phyloP scores from a whole-genome alignment of 2,329 filamentous ascomycete genomes.

The Penicillium sp. region DNA sequence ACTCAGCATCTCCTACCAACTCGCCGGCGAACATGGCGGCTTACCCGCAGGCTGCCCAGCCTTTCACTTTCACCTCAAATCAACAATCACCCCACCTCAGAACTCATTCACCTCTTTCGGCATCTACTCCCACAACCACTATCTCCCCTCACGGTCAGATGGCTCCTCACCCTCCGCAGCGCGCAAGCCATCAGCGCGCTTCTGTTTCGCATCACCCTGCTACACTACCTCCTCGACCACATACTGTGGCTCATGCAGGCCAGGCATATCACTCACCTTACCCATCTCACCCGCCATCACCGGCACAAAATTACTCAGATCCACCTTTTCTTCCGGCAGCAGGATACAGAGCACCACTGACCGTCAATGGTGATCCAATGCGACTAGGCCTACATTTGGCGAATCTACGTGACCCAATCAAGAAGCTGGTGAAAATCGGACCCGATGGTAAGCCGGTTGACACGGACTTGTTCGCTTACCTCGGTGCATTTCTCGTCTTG shows the following conservation, averaged over 20 bases:
- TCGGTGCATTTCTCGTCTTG: slow-evolving; percentile 33
- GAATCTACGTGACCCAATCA: slow-evolving; percentile 56
- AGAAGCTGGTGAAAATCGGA: slow-evolving; percentile 34
- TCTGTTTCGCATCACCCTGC: neutral
- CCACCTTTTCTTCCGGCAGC: slow-evolving; percentile 13
- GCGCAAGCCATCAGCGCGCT: neutral
- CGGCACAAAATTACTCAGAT: neutral
- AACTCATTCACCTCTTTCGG: neutral
- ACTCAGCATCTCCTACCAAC: neutral
- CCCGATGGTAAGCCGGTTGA: slow-evolving; percentile 20
- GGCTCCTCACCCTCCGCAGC: neutral
- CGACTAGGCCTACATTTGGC: slow-evolving; percentile 55
- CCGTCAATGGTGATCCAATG: slow-evolving; percentile 18
- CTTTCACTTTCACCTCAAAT: neutral
- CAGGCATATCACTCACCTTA: neutral
- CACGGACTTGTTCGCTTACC: slow-evolving; percentile 39
- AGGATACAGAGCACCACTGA: slow-evolving; percentile 14
- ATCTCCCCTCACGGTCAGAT: neutral
- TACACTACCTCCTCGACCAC: neutral
- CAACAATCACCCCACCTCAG: neutral
- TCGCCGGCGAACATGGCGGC: too few species aligned
- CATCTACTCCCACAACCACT: neutral
- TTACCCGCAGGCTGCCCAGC: neutral
- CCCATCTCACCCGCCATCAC: neutral
- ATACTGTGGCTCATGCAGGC: neutral